Evolutionary conservation across 2,329 filamentous ascomycete genomes (phyloP).

Genomic region (Chaetomiaceae sp.): DNA sequence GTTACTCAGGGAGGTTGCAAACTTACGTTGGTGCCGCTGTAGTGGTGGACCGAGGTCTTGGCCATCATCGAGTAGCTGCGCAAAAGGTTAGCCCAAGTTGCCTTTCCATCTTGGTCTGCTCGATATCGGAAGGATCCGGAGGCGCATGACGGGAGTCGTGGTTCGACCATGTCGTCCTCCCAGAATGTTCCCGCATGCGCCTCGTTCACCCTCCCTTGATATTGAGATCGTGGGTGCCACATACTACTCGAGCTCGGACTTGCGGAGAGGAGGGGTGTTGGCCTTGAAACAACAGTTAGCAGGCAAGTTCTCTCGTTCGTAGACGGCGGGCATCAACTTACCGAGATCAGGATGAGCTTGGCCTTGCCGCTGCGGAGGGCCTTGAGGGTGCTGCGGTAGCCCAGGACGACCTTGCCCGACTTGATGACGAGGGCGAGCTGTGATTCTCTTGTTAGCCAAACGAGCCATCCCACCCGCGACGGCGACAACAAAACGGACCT

Average conservation of each 20-base stretch:
- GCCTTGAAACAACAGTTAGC: conserved; percentile 37
- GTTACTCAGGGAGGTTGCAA: neutral
- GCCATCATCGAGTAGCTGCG: conserved; percentile 75
- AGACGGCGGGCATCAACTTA: neutral
- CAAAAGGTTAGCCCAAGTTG: conserved; percentile 30
- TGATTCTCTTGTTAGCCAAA: too few species aligned
- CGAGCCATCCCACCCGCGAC: too few species aligned
- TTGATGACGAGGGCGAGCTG: conserved; percentile 58
- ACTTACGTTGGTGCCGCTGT: conserved; percentile 98
- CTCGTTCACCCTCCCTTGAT: neutral
- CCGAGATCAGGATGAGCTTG: conserved; percentile 71
- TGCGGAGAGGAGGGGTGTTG: conserved; percentile 96
- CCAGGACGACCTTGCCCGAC: conserved; percentile 72
- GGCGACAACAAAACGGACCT: conserved; percentile 26
- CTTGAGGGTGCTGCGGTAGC: conserved; percentile 79
- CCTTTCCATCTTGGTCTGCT: neutral
- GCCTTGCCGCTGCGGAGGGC: conserved; percentile 91
- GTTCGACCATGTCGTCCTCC: neutral
- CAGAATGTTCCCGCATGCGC: neutral
- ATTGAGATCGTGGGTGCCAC: neutral
- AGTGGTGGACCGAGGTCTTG: conserved; percentile 97
- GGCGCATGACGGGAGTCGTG: neutral
- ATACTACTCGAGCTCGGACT: conserved; percentile 83
- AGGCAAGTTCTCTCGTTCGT: neutral
- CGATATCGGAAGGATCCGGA: neutral